Evolutionary conservation across 768 basidiomycete genomes (phyloP).

Genomic region (Suillus weaverae): DNA sequence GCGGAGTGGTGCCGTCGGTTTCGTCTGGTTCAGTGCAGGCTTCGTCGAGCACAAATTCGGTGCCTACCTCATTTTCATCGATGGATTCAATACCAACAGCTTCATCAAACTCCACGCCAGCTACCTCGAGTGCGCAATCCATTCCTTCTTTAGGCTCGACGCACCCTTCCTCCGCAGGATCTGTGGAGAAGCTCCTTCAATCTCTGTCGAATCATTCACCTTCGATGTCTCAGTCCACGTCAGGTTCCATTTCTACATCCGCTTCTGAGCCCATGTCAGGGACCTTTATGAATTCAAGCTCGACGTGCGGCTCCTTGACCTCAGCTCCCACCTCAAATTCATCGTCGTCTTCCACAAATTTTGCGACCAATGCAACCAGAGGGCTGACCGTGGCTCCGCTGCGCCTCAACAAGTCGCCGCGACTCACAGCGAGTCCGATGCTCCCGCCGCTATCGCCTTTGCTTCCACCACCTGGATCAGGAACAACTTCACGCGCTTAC

Average conservation of each 20-base stretch:
- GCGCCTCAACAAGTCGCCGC: constrained; percentile 27
- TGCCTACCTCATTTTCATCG: neutral
- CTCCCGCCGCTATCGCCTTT: constrained; percentile 13
- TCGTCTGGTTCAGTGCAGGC: neutral
- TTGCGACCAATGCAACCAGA: neutral
- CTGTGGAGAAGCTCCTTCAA: neutral
- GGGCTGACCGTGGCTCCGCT: constrained; percentile 25
- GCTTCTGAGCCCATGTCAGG: constrained; percentile 14
- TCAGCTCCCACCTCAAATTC: constrained; percentile 13
- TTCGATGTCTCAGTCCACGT: neutral
- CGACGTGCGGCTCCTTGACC: constrained; percentile 15
- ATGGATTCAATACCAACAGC: neutral
- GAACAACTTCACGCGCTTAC: constrained; percentile 17
- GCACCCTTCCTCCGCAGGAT: neutral
- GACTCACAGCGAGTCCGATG: constrained; percentile 17
- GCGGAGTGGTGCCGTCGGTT: neutral
- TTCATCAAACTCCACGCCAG: neutral
- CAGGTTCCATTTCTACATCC: constrained; percentile 18
- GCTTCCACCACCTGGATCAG: constrained; percentile 15
- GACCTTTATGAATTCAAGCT: constrained; percentile 16
- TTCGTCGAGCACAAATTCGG: neutral
- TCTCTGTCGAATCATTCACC: neutral
- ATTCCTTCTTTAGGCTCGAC: neutral
- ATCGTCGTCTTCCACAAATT: neutral
- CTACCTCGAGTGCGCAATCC: constrained; percentile 3